Conservation (phyloP, 2,329 filamentous ascomycete genomes). For the Paecilomyces sp. region DNA sequence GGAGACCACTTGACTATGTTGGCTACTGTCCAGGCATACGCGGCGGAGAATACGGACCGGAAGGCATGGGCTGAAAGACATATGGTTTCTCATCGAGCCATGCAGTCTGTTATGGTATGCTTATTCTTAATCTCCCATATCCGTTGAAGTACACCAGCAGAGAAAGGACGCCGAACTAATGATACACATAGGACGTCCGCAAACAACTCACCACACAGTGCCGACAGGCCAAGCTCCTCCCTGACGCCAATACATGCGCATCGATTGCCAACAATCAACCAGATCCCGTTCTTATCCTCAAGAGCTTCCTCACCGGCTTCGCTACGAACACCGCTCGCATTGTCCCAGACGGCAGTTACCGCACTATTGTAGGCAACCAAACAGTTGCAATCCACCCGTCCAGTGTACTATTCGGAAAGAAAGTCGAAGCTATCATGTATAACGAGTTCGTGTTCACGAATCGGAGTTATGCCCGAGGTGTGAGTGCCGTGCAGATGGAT, state of each 20-base stretch:
- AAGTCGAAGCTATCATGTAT: slow-evolving; percentile 57
- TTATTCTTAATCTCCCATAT: neutral
- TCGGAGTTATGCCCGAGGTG: slow-evolving; percentile 55
- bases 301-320: slow-evolving; percentile 53
- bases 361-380: slow-evolving; percentile 55
- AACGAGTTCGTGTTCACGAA: slow-evolving; percentile 61
- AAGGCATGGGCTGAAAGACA: slow-evolving; percentile 54
- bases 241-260: slow-evolving; percentile 14
- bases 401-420: slow-evolving; percentile 53
- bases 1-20: slow-evolving; percentile 60
- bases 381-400: slow-evolving; percentile 57
- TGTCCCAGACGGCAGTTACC: slow-evolving; percentile 55
- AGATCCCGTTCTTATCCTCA: slow-evolving; percentile 44
- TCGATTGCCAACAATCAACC: slow-evolving; percentile 18
- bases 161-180: slow-evolving; percentile 2
- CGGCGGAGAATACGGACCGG: slow-evolving; percentile 50
- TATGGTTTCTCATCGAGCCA: slow-evolving; percentile 55
- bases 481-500: slow-evolving; percentile 55
- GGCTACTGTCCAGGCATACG: slow-evolving; percentile 53
- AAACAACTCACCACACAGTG: slow-evolving; percentile 55
- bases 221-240: slow-evolving; percentile 39
- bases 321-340: slow-evolving; percentile 53
- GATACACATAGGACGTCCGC: slow-evolving; percentile 44
- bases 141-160: neutral
- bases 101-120: slow-evolving; percentile 56